Evolutionary conservation across 495 filamentous ascomycete species (phyloP).

Genomic region (Talaromyces borbonicus): DNA sequence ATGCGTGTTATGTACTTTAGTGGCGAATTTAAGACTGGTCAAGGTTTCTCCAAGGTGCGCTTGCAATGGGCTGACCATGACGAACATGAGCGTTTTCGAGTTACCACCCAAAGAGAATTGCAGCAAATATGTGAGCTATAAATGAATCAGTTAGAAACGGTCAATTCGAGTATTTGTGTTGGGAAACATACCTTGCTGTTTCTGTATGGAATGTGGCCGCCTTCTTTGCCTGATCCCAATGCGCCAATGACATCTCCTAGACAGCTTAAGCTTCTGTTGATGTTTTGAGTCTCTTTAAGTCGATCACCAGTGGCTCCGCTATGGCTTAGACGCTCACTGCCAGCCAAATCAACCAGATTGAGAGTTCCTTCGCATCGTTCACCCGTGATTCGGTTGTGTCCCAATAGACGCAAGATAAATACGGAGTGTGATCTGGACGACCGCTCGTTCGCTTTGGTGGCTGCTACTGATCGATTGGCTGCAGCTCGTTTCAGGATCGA

Average conservation of each 20-base stretch:
- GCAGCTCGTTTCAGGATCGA: conserved; percentile 67
- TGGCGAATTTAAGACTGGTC: conserved; percentile 92
- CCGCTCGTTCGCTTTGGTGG: conserved; percentile 91
- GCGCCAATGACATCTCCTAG: conserved; percentile 92
- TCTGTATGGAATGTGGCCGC: conserved; percentile 82
- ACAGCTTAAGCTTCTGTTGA: conserved; percentile 88
- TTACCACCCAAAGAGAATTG: conserved; percentile 94
- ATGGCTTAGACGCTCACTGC: conserved; percentile 83
- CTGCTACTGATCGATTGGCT: conserved; percentile 81
- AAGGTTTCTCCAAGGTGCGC: conserved; percentile 88
- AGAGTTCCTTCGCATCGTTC: conserved; percentile 86
- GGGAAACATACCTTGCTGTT: conserved; percentile 73
- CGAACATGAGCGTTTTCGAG: conserved; percentile 97
- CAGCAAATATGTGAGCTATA: conserved; percentile 82
- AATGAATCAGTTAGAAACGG: conserved; percentile 7
- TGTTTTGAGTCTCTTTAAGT: conserved; percentile 90
- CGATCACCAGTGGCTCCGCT: conserved; percentile 74
- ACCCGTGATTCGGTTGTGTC: conserved; percentile 68
- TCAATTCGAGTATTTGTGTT: background rate
- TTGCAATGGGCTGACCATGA: conserved; percentile 91
- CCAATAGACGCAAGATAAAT: conserved; percentile 85
- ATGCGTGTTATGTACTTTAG: conserved; percentile 86
- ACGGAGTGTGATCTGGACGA: conserved; percentile 92
- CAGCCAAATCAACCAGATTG: conserved; percentile 93
- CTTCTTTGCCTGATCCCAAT: conserved; percentile 75